These are phyloP conservation scores for Exobasidium cylindrosporum DNA, from an alignment of 1,284 basidiomycete genomes.

Conservation along the genomic window DNA sequence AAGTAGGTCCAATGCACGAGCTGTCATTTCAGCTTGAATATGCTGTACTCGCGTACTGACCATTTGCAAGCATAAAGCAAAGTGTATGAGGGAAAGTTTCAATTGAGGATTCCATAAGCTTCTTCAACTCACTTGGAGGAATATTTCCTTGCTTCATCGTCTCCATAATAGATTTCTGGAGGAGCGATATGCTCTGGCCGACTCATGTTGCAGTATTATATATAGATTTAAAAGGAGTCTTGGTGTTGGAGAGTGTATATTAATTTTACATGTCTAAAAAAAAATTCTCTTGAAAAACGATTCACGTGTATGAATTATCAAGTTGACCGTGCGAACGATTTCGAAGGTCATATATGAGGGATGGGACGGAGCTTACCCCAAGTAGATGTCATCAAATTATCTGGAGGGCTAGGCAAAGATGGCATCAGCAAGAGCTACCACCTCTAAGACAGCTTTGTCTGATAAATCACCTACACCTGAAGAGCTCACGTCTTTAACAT, in stretches of 20 bases:
- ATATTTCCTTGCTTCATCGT: constrained; percentile 91
- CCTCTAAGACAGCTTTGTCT: background rate
- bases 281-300: background rate
- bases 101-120: background rate
- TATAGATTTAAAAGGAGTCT: too few species aligned
- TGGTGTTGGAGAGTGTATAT: too few species aligned
- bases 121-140: constrained; percentile 73
- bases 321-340: background rate
- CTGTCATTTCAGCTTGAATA: constrained; percentile 97
- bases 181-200: constrained; percentile 92
- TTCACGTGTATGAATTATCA: background rate
- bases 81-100: too few species aligned
- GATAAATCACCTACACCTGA: background rate
- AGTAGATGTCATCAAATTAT: too few species aligned
- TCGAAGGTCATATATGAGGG: background rate
- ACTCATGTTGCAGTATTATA: constrained; percentile 67
- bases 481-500: background rate
- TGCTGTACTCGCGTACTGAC: constrained; percentile 78
- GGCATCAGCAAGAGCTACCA: background rate
- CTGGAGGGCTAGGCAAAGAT: too few species aligned
- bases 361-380: too few species aligned
- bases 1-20: constrained; percentile 86
- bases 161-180: constrained; percentile 97
- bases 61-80: too few species aligned
- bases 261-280: background rate